Percentiles rank a stretch among this genome's conserved stretches.
phyloP scores from a whole-genome alignment of 1,284 basidiomycete genomes.

The Rhodotorula sp. region DNA sequence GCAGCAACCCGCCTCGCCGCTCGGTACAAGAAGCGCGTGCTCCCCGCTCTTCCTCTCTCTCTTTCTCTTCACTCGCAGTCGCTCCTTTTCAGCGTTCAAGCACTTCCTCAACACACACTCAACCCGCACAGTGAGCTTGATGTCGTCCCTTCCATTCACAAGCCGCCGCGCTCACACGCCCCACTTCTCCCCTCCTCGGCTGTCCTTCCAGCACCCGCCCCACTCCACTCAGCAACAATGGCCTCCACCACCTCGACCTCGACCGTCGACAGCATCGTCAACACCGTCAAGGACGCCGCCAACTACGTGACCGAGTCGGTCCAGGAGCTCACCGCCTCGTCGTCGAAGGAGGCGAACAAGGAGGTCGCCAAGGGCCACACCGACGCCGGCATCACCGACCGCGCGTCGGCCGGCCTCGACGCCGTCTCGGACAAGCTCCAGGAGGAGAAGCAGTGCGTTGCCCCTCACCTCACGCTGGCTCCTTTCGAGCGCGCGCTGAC shows the following conservation, averaged over 20 bases:
- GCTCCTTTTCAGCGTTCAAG: neutral
- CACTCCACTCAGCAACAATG: conserved; percentile 10
- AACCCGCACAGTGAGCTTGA: neutral
- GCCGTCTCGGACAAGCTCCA: conserved; percentile 37
- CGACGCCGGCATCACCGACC: conserved; percentile 34
- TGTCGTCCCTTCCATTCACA: neutral
- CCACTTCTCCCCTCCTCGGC: neutral
- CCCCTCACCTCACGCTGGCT: neutral
- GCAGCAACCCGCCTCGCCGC: too few species aligned
- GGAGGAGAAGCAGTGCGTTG: neutral
- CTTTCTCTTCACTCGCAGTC: conserved; percentile 1
- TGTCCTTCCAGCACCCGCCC: neutral
- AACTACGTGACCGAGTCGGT: conserved; percentile 34
- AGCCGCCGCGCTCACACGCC: neutral
- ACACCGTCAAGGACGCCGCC: conserved; percentile 20
- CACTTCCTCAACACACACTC: neutral
- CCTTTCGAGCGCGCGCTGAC: neutral
- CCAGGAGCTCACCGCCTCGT: conserved; percentile 17
- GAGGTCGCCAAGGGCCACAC: conserved; percentile 41
- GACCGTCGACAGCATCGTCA: conserved; percentile 24
- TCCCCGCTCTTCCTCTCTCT: neutral
- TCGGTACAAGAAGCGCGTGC: neutral
- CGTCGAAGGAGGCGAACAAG: conserved; percentile 40
- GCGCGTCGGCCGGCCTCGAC: conserved; percentile 38
- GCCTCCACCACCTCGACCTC: conserved; percentile 24